A percentile compares a stretch with the other conserved stretches of the same genome.
Evolutionary conservation across 768 basidiomycete species (phyloP).

Genomic region (Russula earlei): DNA sequence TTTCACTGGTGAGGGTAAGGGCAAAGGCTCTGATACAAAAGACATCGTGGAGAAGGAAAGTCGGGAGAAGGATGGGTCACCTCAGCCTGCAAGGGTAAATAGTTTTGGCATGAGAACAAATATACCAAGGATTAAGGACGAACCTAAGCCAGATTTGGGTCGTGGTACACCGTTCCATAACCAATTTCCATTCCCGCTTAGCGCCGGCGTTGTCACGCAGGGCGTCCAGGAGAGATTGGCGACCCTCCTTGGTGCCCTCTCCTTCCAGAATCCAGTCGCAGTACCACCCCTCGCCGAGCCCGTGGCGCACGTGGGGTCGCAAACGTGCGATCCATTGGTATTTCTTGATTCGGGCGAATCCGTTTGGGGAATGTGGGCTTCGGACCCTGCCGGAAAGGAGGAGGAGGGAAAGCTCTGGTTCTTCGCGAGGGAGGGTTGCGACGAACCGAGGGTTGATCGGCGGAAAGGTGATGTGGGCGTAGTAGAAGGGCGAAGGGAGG

Average conservation of each 20-base stretch:
- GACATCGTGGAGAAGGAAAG: neutral
- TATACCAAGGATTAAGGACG: constrained; percentile 16
- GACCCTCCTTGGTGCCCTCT: constrained; percentile 63
- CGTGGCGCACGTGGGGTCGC: constrained; percentile 25
- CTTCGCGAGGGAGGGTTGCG: constrained; percentile 26
- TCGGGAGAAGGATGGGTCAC: neutral
- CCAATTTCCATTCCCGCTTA: constrained; percentile 41
- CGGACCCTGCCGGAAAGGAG: constrained; percentile 38
- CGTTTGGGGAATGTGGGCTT: constrained; percentile 53
- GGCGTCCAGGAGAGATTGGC: constrained; percentile 46
- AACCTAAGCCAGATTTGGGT: constrained; percentile 60
- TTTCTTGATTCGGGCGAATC: constrained; percentile 49
- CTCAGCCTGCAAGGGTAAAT: neutral
- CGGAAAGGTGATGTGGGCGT: constrained; percentile 50
- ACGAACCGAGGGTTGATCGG: constrained; percentile 25
- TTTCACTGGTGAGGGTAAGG: neutral
- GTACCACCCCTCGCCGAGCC: constrained; percentile 57
- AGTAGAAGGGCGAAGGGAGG: constrained; percentile 71
- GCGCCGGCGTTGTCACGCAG: constrained; percentile 31
- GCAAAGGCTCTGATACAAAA: neutral
- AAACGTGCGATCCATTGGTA: constrained; percentile 59
- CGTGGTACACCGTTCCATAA: constrained; percentile 50
- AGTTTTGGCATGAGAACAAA: neutral
- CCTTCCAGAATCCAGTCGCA: constrained; percentile 77
- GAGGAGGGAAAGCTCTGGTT: constrained; percentile 37